Base-by-base conservation (phyloP, 2,329 filamentous ascomycete species). In the Nannizzia gypsea region DNA sequence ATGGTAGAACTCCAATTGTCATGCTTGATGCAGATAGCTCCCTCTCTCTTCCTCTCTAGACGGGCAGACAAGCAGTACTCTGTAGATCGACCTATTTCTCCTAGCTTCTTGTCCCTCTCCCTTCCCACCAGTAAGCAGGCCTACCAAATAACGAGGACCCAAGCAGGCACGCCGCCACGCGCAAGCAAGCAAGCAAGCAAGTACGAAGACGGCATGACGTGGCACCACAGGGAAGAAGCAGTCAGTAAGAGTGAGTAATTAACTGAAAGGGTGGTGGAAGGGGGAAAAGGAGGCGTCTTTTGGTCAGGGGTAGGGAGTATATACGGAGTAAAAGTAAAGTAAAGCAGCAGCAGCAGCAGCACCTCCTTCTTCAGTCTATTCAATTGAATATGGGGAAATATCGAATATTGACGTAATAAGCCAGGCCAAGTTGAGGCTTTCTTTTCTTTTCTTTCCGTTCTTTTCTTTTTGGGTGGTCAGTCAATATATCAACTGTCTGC, bases 381-480 rank as follows among this genome's bases (percentile, higher is more conserved):
- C 22, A 24, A n/a, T 52, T 28, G 17, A 52, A 13, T 52, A 52
- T 31, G 22, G 48, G 26, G 48, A 52, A 24, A 52, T 52, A 52
- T 52, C 48, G 48, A 52, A 26, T 52, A 26, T 52, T 52, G 48
- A 52, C 48, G 48, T 52, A 52, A 52, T 52, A n/a, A n/a, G 48
- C 8, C 9, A 36, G 9, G 31, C n/a, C n/a, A 36, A 2, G 9
- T 36, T 36, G 13, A 36, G 3, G 17, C 48, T 48, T 24, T 48
- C 44, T 52, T 52, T 31, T 28, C 48, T 52, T 31, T 52, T 52
- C 31, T 36, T 36, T 36, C 13, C 31, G 9, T 13, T 36, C 31
- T 8, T 36, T 36, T 36, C 31, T 46, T 17, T 22, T 46, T n/a
- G n/a, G n/a, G n/a, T n/a, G 42, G 11, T 22, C 42, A 36, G 31